These are phyloP conservation scores for Kalmusia sp. DNA, from an alignment of 2,329 filamentous ascomycete species.

Conservation along the genomic window DNA sequence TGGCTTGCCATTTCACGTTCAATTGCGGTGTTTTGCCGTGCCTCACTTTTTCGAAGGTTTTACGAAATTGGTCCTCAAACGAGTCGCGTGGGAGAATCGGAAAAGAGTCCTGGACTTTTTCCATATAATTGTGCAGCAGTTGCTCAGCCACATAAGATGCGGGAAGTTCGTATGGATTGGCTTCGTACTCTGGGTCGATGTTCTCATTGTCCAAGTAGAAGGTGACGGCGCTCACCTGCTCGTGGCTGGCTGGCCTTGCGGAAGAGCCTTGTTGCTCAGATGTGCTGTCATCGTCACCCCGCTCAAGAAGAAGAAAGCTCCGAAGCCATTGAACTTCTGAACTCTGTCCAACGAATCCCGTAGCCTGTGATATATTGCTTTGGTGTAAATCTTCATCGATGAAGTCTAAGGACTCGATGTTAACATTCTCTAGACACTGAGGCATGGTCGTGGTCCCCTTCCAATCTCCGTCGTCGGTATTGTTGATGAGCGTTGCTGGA, in stretches of 20 bases:
- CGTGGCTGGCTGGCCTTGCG: constrained; percentile 13
- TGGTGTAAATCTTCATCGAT: constrained; percentile 38
- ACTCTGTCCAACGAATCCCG: constrained; percentile 42
- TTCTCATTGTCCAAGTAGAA: constrained; percentile 43
- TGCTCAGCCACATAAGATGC: constrained; percentile 36
- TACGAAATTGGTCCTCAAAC: constrained; percentile 44
- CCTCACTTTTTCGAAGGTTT: constrained; percentile 36
- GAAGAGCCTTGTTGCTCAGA: constrained; percentile 15
- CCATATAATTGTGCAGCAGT: constrained; percentile 46
- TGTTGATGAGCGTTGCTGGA: constrained; percentile 19
- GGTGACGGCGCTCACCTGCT: constrained; percentile 39
- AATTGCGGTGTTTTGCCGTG: constrained; percentile 24
- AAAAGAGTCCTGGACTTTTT: constrained; percentile 48
- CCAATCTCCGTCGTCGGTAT: constrained; percentile 26
- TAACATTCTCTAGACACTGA: constrained; percentile 20
- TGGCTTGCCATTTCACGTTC: constrained; percentile 45
- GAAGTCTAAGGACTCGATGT: constrained; percentile 28
- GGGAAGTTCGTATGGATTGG: constrained; percentile 44
- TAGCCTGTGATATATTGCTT: constrained; percentile 32
- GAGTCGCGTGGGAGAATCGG: constrained; percentile 44
- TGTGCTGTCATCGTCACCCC: constrained; percentile 16
- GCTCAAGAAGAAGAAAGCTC: constrained; percentile 28
- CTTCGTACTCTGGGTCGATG: constrained; percentile 28
- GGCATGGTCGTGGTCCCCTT: constrained; percentile 9
- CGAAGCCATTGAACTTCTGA: constrained; percentile 45